Evolutionary conservation across 495 filamentous ascomycete species (phyloP), one percentile per base, ranked within the genome.

Genomic region (Schizothecium vesticola): DNA sequence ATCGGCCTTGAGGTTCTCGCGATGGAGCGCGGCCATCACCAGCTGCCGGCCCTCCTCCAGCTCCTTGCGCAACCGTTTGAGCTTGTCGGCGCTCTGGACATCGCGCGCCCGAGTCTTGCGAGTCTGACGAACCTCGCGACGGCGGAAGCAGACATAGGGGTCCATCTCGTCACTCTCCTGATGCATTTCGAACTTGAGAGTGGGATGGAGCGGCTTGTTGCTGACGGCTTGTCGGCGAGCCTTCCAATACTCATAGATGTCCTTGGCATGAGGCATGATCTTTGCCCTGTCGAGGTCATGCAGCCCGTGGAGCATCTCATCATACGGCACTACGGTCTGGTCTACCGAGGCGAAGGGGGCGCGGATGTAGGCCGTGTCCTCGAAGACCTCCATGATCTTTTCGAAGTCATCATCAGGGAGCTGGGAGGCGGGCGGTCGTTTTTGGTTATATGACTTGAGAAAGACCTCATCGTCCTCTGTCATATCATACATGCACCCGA

Each of bases 111-210:
- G 89, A 33, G 95, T 99, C 81, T 97, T 98, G 71, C 95, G 90
- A 61, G 92, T 92, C 77, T 95, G 92, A 56, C 95, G 92, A 36
- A 96, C 92, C 78, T 99, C 95, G 58, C 96, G 91, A 65, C 96
- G 91, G 69, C 95, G 89, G 86, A 99, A 99, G 81, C 95, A 99
- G 76, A 99, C 94, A 77, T 96, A 99, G 64, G 95, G 96, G 80
- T 99, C 95, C 71, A 90, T 86, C 72, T 99, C 95, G 78, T 99
- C 95, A 59, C 90, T 96, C 64, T 98, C 95, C 75, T 90, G 89
- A 60, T 92, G 90, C 56, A 88, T 93, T 81, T 98, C 96, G 64
- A 96, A 92, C 87, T 96, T 98, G 77, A 98, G 87, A 24, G 81
- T 85, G 16, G 91, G 83, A 73, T 91, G 88, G 56, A 97, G 81